phyloP scores from a whole-genome alignment of 129 eudicot species.

The Flaveria robusta region DNA sequence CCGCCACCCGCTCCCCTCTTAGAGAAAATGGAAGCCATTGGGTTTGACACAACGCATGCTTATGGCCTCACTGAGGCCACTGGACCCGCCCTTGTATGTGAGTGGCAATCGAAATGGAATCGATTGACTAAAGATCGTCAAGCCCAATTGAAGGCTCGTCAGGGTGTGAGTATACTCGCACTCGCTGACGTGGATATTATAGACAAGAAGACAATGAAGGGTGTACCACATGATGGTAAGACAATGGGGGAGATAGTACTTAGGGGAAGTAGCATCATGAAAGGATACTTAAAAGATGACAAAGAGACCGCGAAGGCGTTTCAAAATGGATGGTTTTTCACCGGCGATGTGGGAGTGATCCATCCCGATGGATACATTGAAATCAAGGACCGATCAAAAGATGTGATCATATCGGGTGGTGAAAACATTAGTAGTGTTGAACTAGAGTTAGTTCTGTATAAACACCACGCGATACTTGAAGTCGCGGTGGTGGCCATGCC shows the following conservation, averaged over 20 bases:
- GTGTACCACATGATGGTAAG: slow-evolving; percentile 47
- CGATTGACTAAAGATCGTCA: slow-evolving; percentile 21
- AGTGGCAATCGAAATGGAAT: slow-evolving; percentile 51
- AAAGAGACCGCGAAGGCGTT: slow-evolving; percentile 42
- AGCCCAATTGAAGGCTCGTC: slow-evolving; percentile 49
- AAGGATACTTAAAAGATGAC: slow-evolving; percentile 29
- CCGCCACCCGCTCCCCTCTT: slow-evolving; percentile 52
- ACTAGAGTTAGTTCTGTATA: slow-evolving; percentile 38
- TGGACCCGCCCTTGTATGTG: slow-evolving; percentile 52
- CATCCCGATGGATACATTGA: slow-evolving; percentile 59
- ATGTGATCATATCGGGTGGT: slow-evolving; percentile 59
- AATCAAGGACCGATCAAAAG: slow-evolving; percentile 55
- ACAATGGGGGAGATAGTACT: slow-evolving; percentile 49
- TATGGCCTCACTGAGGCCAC: slow-evolving; percentile 57
- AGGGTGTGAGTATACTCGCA: slow-evolving; percentile 46
- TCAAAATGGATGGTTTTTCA: slow-evolving; percentile 43
- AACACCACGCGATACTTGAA: slow-evolving; percentile 45
- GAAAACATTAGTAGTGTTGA: slow-evolving; percentile 66
- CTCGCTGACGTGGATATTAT: slow-evolving; percentile 42
- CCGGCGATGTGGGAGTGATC: slow-evolving; percentile 55
- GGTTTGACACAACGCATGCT: slow-evolving; percentile 51
- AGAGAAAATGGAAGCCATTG: slow-evolving; percentile 43
- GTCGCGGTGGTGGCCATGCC: slow-evolving; percentile 67
- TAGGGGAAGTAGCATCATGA: neutral
- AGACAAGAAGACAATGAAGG: slow-evolving; percentile 38